Evolutionary conservation across 2,329 filamentous ascomycete genomes (phyloP), one percentile per base, ranked within the genome.

Genomic region (Monosporascus sp.): DNA sequence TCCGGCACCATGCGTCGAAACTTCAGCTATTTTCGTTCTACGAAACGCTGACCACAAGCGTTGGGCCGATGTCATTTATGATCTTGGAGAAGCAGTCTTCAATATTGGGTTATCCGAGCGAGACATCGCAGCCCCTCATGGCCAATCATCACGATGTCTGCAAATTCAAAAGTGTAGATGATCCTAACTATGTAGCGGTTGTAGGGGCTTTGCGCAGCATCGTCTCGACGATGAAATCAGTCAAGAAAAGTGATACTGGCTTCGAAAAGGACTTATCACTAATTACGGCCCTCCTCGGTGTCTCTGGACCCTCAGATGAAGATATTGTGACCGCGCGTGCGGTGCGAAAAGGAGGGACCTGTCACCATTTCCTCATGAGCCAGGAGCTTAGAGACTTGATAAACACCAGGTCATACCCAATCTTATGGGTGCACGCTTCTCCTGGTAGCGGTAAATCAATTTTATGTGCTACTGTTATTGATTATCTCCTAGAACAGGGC

Each of bases 1-100:
- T 72, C 58, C 64, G 61, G 3, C 58, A 67, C 48, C 58, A 59
- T 50, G 52, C 52, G 1, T 35, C 55, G 4, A 60, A 66, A 31
- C 47, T 72, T 0, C 48, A 66, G 1, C 60, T 72, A 1, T 63
- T 60, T 40, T 71, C 69, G 1, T 70, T 70, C 49, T 70, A 67
- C 41, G 68, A 70, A 51, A 70, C 66, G 1, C 43, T 60, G 4
- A 50, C 55, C 1, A 68, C 58, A 2, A 60, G 46, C 5, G 44
- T 61, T 7, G 59, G 59, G 0, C 58, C 54, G 2, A 24, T 55
- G 4, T 53, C 51, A 4, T 26, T 55, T 2, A 51, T 58, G 41
- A 51, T 69, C 8, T 22, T 61, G 4, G 60, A 62, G 2, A 62
- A 59, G 48, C 54, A 60, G n/a, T 62, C 63, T 2, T 58, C 63